Percentiles rank a stretch among this genome's conserved stretches.
phyloP scores from a whole-genome alignment of 2,329 filamentous ascomycete genomes.

The Sclerotinia spermophila region DNA sequence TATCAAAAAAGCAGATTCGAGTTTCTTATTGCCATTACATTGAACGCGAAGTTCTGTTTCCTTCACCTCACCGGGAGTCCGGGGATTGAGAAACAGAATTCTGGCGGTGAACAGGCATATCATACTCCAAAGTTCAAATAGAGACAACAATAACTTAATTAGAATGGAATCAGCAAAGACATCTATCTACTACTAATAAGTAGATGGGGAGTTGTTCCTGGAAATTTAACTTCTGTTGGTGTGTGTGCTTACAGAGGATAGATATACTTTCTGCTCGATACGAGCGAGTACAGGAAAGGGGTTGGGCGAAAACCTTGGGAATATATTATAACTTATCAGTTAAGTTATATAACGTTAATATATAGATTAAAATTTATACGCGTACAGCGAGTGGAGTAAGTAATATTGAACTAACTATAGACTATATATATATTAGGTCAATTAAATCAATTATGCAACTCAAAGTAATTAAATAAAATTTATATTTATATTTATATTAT shows the following conservation, averaged over 20 bases:
- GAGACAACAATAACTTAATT: not conserved
- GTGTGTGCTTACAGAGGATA: no score
- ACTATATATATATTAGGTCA: no score
- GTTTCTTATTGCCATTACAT: not conserved
- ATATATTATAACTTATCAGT: no score
- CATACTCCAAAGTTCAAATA: not conserved
- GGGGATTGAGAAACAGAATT: not conserved
- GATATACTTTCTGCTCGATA: not conserved
- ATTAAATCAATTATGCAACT: no score
- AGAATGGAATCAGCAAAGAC: not conserved
- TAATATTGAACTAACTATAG: no score
- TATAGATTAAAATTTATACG: no score
- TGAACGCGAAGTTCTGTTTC: not conserved
- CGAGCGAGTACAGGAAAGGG: not conserved
- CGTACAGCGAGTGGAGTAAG: no score
- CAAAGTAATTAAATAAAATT: no score
- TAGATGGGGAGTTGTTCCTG: not conserved
- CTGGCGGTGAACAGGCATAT: not conserved
- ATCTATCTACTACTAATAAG: not conserved
- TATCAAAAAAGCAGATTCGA: not conserved
- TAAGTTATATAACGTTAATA: no score
- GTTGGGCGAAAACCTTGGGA: not conserved
- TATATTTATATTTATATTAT: no score
- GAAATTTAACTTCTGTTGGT: not conserved
- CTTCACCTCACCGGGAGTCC: not conserved